Base-by-base conservation (phyloP, 306 rosid genomes). In the Abrus precatorius region DNA sequence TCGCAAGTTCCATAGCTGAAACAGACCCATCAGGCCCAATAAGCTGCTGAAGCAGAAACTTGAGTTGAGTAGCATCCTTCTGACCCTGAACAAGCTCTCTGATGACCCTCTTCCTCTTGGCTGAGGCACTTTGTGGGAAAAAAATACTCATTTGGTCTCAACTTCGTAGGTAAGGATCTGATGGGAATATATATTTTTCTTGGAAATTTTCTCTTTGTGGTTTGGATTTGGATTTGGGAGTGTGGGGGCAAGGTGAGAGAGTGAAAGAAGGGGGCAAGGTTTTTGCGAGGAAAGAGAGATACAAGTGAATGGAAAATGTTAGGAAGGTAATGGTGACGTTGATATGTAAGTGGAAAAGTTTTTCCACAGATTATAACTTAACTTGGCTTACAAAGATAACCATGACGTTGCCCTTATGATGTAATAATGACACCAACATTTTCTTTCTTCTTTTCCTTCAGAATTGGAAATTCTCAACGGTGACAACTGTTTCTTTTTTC, bases 11-110 rank as follows among this genome's bases (percentile, higher is more conserved):
- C 57, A 62, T 81, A 7, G 85, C 87, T 1, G 87, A 85, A 49
- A n/a, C 12, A 12, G 85, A 62, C 20, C 71, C 77, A 43, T 70
- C 11, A 9, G 50, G 73, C 0, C 3, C 74, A 11, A 29, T 0
- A 67, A 65, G 84, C 9, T 77, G 80, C 47, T 72, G 84, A 38
- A 94, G 87, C 4, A 87, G 72, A 62, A 28, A 5, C 87, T 62
- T 89, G 3, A 94, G 90, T 77, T 77, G 82, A 41, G 76, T 77
- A 28, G 97, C 90, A 59, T 4, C 67, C 3, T 86, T 79, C 4
- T 27, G 75, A 33, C 94, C 98, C 36, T 70, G 69, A 52, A 69
- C 56, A 0, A 92, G 93, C 66, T 79, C 80, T 1, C 50, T 13
- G 7, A 84, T 44, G 38, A 88, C 11, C 32, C 50, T 54, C 13